Percentiles rank a stretch among this genome's conserved stretches.
Conservation (phyloP, 2,329 filamentous ascomycete genomes). For the Hirsutella minnesotensis region DNA sequence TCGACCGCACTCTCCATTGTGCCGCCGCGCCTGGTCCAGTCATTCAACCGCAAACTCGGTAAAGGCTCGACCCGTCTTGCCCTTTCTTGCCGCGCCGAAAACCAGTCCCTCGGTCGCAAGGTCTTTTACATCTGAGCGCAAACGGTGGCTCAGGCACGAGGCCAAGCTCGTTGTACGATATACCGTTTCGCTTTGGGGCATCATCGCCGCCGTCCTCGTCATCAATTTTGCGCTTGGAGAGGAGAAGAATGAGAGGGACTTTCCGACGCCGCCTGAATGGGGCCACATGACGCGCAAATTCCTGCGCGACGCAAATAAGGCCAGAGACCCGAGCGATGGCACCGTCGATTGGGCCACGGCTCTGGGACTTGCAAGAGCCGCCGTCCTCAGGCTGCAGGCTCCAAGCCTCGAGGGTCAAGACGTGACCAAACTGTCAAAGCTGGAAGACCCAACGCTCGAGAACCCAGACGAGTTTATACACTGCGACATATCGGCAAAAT, state of each 20-base stretch:
- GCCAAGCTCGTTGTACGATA: slow-evolving; percentile 58
- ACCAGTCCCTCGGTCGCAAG: slow-evolving; percentile 48
- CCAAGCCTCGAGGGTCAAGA: slow-evolving; percentile 54
- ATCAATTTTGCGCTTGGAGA: slow-evolving; percentile 57
- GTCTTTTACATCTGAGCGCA: slow-evolving; percentile 69
- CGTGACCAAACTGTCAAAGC: slow-evolving; percentile 36
- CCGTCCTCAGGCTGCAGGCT: slow-evolving; percentile 60
- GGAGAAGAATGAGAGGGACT: slow-evolving; percentile 62
- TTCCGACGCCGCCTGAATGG: slow-evolving; percentile 80
- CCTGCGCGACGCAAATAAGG: slow-evolving; percentile 51
- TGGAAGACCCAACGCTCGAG: slow-evolving; percentile 58
- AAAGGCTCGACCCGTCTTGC: slow-evolving; percentile 23
- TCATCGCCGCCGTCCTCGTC: slow-evolving; percentile 45
- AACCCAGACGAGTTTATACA: slow-evolving; percentile 53
- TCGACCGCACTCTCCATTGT: slow-evolving; percentile 7
- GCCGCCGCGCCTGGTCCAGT: slow-evolving; percentile 14
- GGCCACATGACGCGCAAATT: slow-evolving; percentile 55
- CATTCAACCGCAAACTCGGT: slow-evolving; percentile 16
- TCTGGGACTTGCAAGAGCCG: slow-evolving; percentile 44
- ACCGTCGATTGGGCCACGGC: slow-evolving; percentile 56
- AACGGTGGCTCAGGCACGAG: slow-evolving; percentile 58
- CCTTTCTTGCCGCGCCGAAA: slow-evolving; percentile 36
- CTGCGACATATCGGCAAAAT: slow-evolving; percentile 62
- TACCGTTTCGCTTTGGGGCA: slow-evolving; percentile 52
- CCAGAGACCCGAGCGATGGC: slow-evolving; percentile 40